These are phyloP conservation scores for Tricholoma bakamatsutake DNA, from an alignment of 768 basidiomycete species.

Conservation along the genomic window DNA sequence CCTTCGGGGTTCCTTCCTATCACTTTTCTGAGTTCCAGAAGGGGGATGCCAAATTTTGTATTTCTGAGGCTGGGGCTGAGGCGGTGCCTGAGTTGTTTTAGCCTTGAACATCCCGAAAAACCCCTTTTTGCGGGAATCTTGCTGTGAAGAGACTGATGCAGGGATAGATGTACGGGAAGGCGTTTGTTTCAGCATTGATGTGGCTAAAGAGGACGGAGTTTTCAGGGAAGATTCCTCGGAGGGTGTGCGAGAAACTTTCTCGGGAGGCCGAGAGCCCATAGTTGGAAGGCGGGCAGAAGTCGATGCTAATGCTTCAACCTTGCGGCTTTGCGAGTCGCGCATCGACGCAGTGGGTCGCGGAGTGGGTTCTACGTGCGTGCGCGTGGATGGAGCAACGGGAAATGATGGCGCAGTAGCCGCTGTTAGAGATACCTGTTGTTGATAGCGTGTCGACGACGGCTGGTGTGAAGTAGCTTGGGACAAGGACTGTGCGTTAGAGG, in stretches of 20 bases:
- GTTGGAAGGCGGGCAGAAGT: background rate
- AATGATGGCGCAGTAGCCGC: background rate
- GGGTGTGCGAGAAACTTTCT: conserved; percentile 25
- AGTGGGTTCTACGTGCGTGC: background rate
- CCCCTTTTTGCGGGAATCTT: conserved; percentile 32
- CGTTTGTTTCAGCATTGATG: conserved; percentile 38
- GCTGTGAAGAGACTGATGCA: conserved; percentile 32
- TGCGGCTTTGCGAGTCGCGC: background rate
- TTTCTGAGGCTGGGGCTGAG: background rate
- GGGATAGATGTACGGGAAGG: conserved; percentile 33
- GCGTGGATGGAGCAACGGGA: background rate
- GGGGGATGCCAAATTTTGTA: conserved; percentile 3
- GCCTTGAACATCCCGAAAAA: conserved; percentile 32
- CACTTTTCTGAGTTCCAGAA: conserved; percentile 19
- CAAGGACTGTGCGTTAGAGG: background rate
- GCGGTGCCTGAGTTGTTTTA: conserved; percentile 14
- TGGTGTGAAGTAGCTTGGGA: background rate
- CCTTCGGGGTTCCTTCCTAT: conserved; percentile 14
- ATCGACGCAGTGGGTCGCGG: background rate
- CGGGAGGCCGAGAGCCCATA: conserved; percentile 3
- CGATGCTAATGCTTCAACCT: background rate
- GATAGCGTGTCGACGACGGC: background rate
- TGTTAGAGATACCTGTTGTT: background rate
- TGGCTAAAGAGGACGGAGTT: conserved; percentile 63
- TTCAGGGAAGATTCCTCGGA: conserved; percentile 51